phyloP scores from a whole-genome alignment of 306 rosid species.

The Ceratonia siliqua region DNA sequence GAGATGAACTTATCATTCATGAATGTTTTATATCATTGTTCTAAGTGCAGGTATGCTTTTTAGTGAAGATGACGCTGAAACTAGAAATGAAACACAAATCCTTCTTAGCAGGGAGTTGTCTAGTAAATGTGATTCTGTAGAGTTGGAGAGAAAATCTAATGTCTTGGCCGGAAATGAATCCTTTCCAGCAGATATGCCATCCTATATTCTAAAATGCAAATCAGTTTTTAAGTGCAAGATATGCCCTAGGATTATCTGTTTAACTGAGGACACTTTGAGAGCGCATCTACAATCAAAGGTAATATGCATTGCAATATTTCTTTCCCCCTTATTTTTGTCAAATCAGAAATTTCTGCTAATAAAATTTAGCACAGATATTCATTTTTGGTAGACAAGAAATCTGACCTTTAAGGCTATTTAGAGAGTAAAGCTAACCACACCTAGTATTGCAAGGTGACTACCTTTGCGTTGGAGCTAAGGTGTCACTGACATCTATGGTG shows the following conservation, averaged over 20 bases:
- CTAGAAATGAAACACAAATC: constrained; percentile 38
- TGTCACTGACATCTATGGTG: too few relatives aligned
- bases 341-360: background rate
- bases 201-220: constrained; percentile 59
- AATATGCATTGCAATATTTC: constrained; percentile 16
- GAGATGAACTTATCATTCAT: constrained; percentile 11
- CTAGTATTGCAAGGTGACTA: too few relatives aligned
- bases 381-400: background rate
- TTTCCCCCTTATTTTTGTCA: constrained; percentile 9
- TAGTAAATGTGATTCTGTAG: constrained; percentile 38
- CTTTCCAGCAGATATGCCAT: constrained; percentile 40
- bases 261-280: constrained; percentile 74
- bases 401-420: too few relatives aligned
- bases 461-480: too few relatives aligned
- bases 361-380: background rate
- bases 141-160: constrained; percentile 35
- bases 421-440: too few relatives aligned
- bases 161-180: constrained; percentile 34
- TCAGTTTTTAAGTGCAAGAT: constrained; percentile 88
- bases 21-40: constrained; percentile 29
- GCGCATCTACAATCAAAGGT: constrained; percentile 94
- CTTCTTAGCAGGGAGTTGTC: constrained; percentile 31
- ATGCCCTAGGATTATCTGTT: constrained; percentile 84
- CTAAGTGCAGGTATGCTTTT: constrained; percentile 46
- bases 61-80: constrained; percentile 58